phyloP scores from a whole-genome alignment of 2,329 filamentous ascomycete genomes.

The Botrytis paeoniae region DNA sequence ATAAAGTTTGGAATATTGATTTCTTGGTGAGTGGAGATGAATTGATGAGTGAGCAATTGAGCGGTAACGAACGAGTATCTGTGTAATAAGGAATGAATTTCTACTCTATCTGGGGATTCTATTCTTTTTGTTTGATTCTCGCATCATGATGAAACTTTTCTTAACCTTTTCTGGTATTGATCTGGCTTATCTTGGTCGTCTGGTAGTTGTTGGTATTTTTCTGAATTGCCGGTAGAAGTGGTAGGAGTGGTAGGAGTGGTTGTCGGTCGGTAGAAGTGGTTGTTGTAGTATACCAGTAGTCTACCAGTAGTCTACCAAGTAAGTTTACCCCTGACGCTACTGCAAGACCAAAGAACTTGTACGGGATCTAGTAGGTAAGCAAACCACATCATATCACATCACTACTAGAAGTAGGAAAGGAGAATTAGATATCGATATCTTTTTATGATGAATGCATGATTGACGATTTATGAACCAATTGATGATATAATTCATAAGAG shows the following conservation, averaged over 20 bases:
- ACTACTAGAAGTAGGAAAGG: background rate
- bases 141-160: background rate
- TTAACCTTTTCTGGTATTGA: background rate
- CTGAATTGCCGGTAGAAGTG: background rate
- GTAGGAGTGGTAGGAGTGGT: too few species aligned
- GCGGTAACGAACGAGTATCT: background rate
- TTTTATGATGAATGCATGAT: background rate
- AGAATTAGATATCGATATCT: background rate
- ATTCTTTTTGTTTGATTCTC: background rate
- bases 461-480: background rate
- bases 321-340: slow-evolving; percentile 8
- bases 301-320: background rate
- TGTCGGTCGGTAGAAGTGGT: background rate
- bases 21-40: slow-evolving; percentile 6
- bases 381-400: background rate
- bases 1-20: background rate
- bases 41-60: background rate
- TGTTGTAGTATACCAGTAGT: too few species aligned
- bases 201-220: background rate
- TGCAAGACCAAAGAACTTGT: background rate
- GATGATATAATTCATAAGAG: background rate
- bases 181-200: background rate
- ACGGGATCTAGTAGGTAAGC: background rate
- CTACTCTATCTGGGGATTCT: background rate
- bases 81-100: background rate